A percentile compares a stretch with the other conserved stretches of the same genome.
Evolutionary conservation across 139 green algal species (phyloP).

Genomic region (Chlamydomonas sphaeroides): DNA sequence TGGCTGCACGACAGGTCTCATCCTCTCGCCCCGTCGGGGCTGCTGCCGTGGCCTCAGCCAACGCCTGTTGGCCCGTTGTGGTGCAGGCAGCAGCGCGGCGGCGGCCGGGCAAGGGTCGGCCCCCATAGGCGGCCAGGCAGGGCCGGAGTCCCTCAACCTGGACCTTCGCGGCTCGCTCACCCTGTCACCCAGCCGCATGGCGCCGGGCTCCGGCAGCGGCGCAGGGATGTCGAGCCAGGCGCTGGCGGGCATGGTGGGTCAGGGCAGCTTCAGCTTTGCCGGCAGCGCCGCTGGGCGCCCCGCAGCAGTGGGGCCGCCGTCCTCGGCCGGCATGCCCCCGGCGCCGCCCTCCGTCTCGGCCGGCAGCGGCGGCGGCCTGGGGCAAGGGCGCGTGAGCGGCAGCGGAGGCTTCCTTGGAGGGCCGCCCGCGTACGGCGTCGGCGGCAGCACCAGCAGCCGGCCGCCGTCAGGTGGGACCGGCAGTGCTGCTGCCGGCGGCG

Average conservation of each 20-base stretch:
- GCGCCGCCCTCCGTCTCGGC: not conserved
- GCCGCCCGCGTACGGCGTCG: no score
- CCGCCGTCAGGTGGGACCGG: conserved; percentile 3
- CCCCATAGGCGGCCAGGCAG: no score
- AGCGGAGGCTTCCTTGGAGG: no score
- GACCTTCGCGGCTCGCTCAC: conserved; percentile 35
- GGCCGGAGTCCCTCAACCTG: not conserved
- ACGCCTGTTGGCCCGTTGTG: not conserved
- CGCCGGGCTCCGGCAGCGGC: not conserved
- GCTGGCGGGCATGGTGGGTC: no score
- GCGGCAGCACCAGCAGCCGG: not conserved
- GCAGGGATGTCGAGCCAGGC: no score
- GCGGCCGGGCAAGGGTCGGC: not conserved
- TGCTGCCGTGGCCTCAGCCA: not conserved
- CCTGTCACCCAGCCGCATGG: not conserved
- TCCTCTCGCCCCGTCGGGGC: not conserved
- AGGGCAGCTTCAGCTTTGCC: not conserved
- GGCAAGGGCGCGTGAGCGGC: no score
- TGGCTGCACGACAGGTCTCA: not conserved
- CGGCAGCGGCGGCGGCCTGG: not conserved
- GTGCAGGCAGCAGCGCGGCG: not conserved
- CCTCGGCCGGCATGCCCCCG: not conserved
- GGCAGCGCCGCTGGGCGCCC: not conserved
- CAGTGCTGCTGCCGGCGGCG: not conserved
- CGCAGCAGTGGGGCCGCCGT: no score